Evolutionary conservation across 495 filamentous ascomycete species (phyloP).

Genomic region (Extremus antarcticus): DNA sequence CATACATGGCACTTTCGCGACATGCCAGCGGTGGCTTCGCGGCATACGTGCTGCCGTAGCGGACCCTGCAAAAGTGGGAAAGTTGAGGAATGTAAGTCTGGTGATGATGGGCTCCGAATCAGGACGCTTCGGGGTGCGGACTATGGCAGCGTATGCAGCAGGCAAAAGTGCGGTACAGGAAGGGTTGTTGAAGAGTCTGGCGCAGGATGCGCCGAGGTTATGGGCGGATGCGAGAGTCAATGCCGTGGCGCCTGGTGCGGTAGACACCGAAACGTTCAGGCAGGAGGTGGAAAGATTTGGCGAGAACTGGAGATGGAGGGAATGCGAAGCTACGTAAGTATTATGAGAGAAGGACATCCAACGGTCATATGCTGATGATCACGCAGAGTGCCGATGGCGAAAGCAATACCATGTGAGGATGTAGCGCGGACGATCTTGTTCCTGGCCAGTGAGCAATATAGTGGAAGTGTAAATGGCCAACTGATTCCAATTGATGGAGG

Average conservation of each 20-base stretch:
- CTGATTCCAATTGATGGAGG: constrained; percentile 34
- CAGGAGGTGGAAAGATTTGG: constrained; percentile 30
- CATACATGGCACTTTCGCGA: constrained; percentile 35
- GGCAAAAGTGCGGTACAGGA: constrained; percentile 35
- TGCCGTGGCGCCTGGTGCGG: constrained; percentile 34
- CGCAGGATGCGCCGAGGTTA: constrained; percentile 28
- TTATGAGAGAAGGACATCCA: not conserved
- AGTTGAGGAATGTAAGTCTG: constrained; percentile 29
- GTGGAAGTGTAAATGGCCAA: constrained; percentile 32
- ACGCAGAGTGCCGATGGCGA: constrained; percentile 21
- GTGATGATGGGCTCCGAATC: constrained; percentile 36
- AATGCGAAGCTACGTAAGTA: constrained; percentile 31
- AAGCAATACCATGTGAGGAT: constrained; percentile 27
- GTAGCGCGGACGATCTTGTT: constrained; percentile 35
- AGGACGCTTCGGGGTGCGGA: constrained; percentile 34
- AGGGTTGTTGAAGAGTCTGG: constrained; percentile 32
- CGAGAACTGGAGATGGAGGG: constrained; percentile 25
- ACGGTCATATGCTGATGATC: not conserved
- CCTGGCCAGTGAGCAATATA: constrained; percentile 34
- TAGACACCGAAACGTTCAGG: constrained; percentile 32
- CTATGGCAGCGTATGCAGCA: constrained; percentile 32
- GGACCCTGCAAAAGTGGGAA: not conserved
- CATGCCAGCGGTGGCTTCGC: constrained; percentile 28
- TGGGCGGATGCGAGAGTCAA: constrained; percentile 32
- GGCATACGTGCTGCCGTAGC: constrained; percentile 8